Conservation (phyloP, 495 filamentous ascomycete species). For the Trichoderma parareesei region DNA sequence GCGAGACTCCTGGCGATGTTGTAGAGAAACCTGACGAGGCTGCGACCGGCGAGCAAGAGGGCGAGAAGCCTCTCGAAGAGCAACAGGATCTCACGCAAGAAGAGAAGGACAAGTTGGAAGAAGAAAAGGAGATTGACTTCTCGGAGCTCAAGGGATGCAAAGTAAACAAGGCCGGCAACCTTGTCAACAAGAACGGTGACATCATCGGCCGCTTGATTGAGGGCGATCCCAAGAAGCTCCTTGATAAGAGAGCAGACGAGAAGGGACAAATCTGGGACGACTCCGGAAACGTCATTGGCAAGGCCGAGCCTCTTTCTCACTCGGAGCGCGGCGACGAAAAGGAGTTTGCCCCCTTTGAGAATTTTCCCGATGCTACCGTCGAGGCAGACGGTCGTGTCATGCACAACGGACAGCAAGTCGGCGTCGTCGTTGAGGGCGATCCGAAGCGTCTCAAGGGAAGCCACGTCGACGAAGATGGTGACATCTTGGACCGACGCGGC, state of each 20-base stretch:
- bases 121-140: slow-evolving; percentile 46
- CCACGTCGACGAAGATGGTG: slow-evolving; percentile 72
- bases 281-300: slow-evolving; percentile 62
- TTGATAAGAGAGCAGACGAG: slow-evolving; percentile 60
- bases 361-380: slow-evolving; percentile 61
- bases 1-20: neutral
- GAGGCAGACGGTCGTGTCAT: slow-evolving; percentile 62
- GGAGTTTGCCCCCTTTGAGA: slow-evolving; percentile 65
- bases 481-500: slow-evolving; percentile 71
- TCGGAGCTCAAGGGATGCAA: slow-evolving; percentile 56
- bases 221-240: slow-evolving; percentile 58
- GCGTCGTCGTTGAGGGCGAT: slow-evolving; percentile 69
- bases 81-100: slow-evolving; percentile 24
- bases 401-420: slow-evolving; percentile 62
- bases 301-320: slow-evolving; percentile 64
- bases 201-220: slow-evolving; percentile 61
- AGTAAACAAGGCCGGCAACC: slow-evolving; percentile 74
- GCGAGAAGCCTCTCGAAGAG: slow-evolving; percentile 40
- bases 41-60: neutral
- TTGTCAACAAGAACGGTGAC: slow-evolving; percentile 63
- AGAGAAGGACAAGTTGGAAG: slow-evolving; percentile 6
- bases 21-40: slow-evolving; percentile 3
- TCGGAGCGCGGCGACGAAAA: slow-evolving; percentile 55
- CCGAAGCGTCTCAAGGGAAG: slow-evolving; percentile 65
- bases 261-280: slow-evolving; percentile 72